Base-by-base conservation (phyloP, 768 basidiomycete genomes). In the Hydnomerulius pinastri region DNA sequence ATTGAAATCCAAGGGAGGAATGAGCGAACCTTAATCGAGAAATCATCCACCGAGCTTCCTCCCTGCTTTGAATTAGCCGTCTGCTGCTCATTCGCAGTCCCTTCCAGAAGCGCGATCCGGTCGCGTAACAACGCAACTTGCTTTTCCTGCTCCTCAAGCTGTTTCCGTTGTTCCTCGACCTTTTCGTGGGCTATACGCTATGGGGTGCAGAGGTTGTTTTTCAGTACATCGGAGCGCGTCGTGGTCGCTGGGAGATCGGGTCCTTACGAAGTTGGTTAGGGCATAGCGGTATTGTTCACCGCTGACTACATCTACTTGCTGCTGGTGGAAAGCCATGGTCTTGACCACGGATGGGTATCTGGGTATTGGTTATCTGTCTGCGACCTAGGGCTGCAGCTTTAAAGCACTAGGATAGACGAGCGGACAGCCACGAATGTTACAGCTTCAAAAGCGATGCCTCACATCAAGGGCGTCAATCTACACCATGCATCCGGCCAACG, bases 181-280 rank as follows among this genome's bases (percentile, higher is more conserved):
- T 88, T 91, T 68, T 92, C 86, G 73, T 92, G 90, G 24, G 90
- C 90, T 64, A 92, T 87, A 46, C 88, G 81, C 90, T 90, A 63
- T 28, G 40, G 30, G 28, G 15, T 25, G 25, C 27, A 29, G 46
- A 25, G 24, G 27, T 20, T 9, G 54, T 18, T 20, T 29, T 29
- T 15, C 21, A 20, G 38, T 43, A 28, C 25, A 43, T 30, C 30
- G 13, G 10, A 8, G 39, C 12, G 25, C 17, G 24, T 38, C 25
- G 5, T 52, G 57, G 36, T 42, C 25, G 25, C n/a, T 18, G 28
- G 13, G 3, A 6, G 17, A n/a, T n/a, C n/a, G 21, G 60, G 5
- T 5, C 75, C 83, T 57, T 56, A 85, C 90, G 59, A 92, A 92
- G 66, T 92, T 90, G 21, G 85, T 82, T 58, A 92, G 73, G 4